Percentiles rank a stretch among this genome's conserved stretches.
Evolutionary conservation across 805 yeast genomes (phyloP).

Genomic region (Monosporozyma solicola): DNA sequence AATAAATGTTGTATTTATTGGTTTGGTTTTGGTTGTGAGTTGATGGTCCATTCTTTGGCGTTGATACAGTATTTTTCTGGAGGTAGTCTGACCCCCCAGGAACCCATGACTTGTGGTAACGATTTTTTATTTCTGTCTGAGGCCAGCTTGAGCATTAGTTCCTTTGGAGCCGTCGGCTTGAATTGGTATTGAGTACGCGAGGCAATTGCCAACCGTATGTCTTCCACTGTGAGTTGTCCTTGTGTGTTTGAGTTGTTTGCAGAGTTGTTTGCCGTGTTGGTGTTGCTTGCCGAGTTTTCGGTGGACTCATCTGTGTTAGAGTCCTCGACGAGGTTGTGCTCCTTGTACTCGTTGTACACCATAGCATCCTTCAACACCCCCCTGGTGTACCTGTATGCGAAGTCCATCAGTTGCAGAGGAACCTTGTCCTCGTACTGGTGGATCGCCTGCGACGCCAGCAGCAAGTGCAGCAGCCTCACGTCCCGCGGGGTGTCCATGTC

Average conservation of each 20-base stretch:
- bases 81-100: conserved; percentile 88
- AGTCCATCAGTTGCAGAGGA: conserved; percentile 92
- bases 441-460: conserved; percentile 89
- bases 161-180: conserved; percentile 88
- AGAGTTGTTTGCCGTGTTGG: conserved; percentile 9
- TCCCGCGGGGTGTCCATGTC: conserved; percentile 59
- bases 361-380: conserved; percentile 85
- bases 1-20: background rate
- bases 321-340: conserved; percentile 15
- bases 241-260: background rate
- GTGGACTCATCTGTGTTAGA: conserved; percentile 13
- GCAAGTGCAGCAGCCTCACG: conserved; percentile 79
- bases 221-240: conserved; percentile 69
- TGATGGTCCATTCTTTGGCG: conserved; percentile 31
- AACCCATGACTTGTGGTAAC: conserved; percentile 82
- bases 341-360: conserved; percentile 77
- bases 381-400: conserved; percentile 83
- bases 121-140: conserved; percentile 84
- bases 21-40: background rate
- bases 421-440: conserved; percentile 92
- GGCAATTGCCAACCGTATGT: conserved; percentile 83
- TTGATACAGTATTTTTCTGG: conserved; percentile 96
- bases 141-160: conserved; percentile 80
- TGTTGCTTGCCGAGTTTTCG: conserved; percentile 9
- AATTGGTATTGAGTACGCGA: conserved; percentile 94